These are phyloP conservation scores for Straminergon stramineum DNA, from an alignment of 225 moss, liverwort and hornwort species.

Conservation along the genomic window DNA sequence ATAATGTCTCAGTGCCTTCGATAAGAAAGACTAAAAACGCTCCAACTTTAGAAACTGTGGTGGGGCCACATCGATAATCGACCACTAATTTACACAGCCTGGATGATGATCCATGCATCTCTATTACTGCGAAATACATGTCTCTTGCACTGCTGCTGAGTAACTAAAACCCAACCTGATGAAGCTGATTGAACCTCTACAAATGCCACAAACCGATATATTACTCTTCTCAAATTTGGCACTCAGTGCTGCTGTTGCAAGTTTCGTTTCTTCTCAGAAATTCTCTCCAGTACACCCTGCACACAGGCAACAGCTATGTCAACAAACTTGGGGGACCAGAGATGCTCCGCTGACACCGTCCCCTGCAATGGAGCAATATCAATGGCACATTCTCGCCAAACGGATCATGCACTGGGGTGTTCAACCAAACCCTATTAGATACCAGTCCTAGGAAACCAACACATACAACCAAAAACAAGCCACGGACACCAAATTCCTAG, in stretches of 20 bases:
- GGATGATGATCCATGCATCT: not conserved
- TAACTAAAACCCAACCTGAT: not conserved
- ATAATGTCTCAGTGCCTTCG: not conserved
- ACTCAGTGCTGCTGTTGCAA: not conserved
- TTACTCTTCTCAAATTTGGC: not conserved
- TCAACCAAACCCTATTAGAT: not conserved
- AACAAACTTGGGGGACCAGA: not conserved
- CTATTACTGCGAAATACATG: not conserved
- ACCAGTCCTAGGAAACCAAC: not conserved
- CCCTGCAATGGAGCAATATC: not conserved
- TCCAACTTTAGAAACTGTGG: not conserved
- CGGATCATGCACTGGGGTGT: not conserved
- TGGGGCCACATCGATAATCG: not conserved
- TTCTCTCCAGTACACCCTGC: slow-evolving; percentile 22
- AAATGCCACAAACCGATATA: not conserved
- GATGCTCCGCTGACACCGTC: not conserved
- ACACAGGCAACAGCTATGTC: not conserved
- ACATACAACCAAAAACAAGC: not conserved
- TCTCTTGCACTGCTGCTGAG: not conserved
- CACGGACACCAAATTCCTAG: not conserved
- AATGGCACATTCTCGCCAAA: not conserved
- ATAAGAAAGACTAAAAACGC: not conserved
- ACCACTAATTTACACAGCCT: not conserved
- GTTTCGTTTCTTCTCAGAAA: slow-evolving; percentile 15
- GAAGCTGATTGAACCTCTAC: not conserved